Conservation (phyloP, 495 filamentous ascomycete genomes). For the Aspergillus affinis region DNA sequence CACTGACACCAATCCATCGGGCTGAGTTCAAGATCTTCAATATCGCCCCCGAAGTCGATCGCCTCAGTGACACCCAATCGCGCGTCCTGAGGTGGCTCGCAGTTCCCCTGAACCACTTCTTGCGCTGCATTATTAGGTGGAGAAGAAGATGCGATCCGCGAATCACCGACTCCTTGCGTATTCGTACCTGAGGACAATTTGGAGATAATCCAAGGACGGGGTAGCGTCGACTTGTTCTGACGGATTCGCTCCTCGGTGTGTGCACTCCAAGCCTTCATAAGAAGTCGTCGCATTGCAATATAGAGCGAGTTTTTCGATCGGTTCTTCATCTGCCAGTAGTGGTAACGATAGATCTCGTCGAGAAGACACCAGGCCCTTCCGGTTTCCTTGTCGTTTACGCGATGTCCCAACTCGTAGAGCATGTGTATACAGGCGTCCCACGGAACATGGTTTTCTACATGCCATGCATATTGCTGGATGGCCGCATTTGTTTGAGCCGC, state of each 20-base stretch:
- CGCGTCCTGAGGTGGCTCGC: constrained; percentile 12
- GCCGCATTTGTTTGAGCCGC: constrained; percentile 24
- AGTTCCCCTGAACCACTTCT: constrained; percentile 1
- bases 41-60: not conserved
- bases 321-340: constrained; percentile 23
- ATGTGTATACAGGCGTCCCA: constrained; percentile 45
- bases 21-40: constrained; percentile 21
- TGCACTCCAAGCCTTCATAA: constrained; percentile 38
- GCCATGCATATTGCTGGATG: constrained; percentile 34
- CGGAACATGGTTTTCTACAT: constrained; percentile 39
- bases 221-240: constrained; percentile 17
- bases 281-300: constrained; percentile 34
- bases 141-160: not conserved
- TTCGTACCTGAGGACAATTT: constrained; percentile 4
- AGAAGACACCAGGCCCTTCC: constrained; percentile 35
- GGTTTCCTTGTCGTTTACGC: constrained; percentile 29
- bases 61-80: constrained; percentile 2
- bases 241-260: constrained; percentile 29
- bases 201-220: constrained; percentile 28
- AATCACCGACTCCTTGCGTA: not conserved
- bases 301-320: constrained; percentile 29
- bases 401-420: constrained; percentile 37
- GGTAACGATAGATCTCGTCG: constrained; percentile 28
- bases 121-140: not conserved
- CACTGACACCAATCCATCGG: constrained; percentile 38